A percentile compares a stretch with the other conserved stretches of the same genome.
Conservation (phyloP, 1,284 basidiomycete genomes). For the Neotropicomus parvogracilis region DNA sequence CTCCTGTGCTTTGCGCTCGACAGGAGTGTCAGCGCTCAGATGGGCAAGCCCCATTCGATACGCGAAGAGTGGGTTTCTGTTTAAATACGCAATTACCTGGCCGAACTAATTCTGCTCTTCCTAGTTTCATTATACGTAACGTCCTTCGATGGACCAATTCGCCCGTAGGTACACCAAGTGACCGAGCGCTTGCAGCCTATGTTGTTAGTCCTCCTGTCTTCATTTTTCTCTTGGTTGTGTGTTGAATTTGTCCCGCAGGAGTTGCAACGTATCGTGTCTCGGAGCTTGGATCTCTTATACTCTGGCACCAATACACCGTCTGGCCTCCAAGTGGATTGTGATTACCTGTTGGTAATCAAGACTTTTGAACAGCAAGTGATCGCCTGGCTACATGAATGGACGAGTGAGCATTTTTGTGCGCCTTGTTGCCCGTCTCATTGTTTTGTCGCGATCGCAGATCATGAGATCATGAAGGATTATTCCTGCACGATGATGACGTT, state of each 20-base stretch:
- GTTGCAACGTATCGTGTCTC: constrained; percentile 82
- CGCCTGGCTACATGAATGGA: constrained; percentile 68
- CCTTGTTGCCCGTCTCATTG: constrained; percentile 5
- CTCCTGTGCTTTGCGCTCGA: constrained; percentile 88
- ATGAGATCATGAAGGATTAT: constrained; percentile 42
- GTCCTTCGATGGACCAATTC: constrained; percentile 69
- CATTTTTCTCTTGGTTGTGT: not conserved
- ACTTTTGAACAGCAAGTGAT: constrained; percentile 80
- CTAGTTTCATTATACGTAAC: constrained; percentile 84
- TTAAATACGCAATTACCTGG: not conserved
- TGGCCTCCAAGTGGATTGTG: constrained; percentile 82
- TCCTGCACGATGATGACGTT: constrained; percentile 59
- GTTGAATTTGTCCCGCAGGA: constrained; percentile 46
- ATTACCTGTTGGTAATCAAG: constrained; percentile 82
- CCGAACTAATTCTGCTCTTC: constrained; percentile 2
- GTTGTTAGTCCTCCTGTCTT: constrained; percentile 46
- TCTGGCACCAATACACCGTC: constrained; percentile 78
- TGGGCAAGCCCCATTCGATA: constrained; percentile 86
- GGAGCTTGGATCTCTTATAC: constrained; percentile 88
- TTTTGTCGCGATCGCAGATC: constrained; percentile 20
- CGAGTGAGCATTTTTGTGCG: constrained; percentile 17
- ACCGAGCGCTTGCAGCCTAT: constrained; percentile 66
- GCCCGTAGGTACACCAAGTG: constrained; percentile 57
- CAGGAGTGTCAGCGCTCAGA: constrained; percentile 87
- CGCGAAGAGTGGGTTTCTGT: constrained; percentile 70